Conservation (phyloP, 2,329 filamentous ascomycete species). For the Ambrosiella xylebori region DNA sequence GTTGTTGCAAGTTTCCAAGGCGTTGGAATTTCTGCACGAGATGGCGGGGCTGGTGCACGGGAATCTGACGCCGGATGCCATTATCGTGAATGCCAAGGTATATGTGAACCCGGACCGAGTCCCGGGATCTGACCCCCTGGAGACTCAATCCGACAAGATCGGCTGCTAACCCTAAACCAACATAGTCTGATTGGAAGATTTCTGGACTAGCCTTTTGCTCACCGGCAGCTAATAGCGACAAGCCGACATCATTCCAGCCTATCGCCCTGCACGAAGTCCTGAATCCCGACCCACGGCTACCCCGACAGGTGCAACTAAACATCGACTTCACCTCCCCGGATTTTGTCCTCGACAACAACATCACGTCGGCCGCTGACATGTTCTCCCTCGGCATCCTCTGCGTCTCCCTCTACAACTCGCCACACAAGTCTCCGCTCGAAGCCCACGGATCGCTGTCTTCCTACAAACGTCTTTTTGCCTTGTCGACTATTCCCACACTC, state of each 20-base stretch:
- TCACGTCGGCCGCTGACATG: conserved; percentile 73
- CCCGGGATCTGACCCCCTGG: neutral
- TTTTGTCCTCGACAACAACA: conserved; percentile 79
- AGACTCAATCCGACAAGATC: neutral
- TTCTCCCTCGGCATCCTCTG: conserved; percentile 85
- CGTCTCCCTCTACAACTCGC: conserved; percentile 84
- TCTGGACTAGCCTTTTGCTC: conserved; percentile 84
- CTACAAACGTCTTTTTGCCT: conserved; percentile 71
- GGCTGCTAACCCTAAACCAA: conserved; percentile 1
- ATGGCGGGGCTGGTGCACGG: conserved; percentile 87
- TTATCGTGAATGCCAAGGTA: conserved; percentile 86
- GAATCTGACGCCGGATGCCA: conserved; percentile 82
- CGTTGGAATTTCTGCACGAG: conserved; percentile 86
- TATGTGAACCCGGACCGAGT: conserved; percentile 16
- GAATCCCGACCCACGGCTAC: conserved; percentile 70
- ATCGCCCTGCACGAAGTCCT: conserved; percentile 71
- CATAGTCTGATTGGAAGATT: conserved; percentile 90
- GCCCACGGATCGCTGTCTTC: conserved; percentile 62
- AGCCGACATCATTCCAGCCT: conserved; percentile 57
- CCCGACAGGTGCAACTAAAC: conserved; percentile 68
- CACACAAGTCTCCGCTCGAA: conserved; percentile 73
- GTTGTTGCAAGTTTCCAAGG: conserved; percentile 79
- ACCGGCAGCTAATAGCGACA: conserved; percentile 57
- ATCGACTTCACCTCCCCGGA: conserved; percentile 91
- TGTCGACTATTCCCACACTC: conserved; percentile 58